A percentile compares a stretch with the other conserved stretches of the same genome.
Evolutionary conservation across 2,329 filamentous ascomycete genomes (phyloP).

Genomic region (Phyllosticta citribraziliensis): DNA sequence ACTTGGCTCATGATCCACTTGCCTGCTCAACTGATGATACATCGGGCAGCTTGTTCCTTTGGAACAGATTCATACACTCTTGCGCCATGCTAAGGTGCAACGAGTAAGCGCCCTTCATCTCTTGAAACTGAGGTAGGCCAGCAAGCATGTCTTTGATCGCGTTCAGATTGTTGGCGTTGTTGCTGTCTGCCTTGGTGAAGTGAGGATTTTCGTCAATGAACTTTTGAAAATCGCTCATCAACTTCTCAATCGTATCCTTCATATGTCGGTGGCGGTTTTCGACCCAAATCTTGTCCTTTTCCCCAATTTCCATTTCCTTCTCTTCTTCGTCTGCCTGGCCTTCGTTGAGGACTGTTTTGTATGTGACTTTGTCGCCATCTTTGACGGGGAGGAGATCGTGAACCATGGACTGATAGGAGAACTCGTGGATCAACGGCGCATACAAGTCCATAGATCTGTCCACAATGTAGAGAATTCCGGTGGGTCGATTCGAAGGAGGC

Average conservation of each 20-base stretch:
- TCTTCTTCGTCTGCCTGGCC: constrained; percentile 60
- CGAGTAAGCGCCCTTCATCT: constrained; percentile 91
- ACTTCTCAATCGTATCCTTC: constrained; percentile 92
- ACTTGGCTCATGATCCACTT: constrained; percentile 2
- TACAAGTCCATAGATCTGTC: constrained; percentile 89
- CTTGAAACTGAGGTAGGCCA: constrained; percentile 85
- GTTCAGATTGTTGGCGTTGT: constrained; percentile 66
- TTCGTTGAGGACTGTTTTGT: constrained; percentile 69
- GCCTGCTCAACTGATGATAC: constrained; percentile 79
- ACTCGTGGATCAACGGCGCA: constrained; percentile 84
- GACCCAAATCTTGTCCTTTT: constrained; percentile 91
- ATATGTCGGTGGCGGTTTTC: constrained; percentile 92
- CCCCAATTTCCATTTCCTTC: constrained; percentile 84
- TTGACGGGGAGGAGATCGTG: constrained; percentile 84
- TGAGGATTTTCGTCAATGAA: constrained; percentile 89
- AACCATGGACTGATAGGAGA: constrained; percentile 98
- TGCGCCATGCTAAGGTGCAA: constrained; percentile 94
- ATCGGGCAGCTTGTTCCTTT: constrained; percentile 74
- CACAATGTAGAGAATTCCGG: constrained; percentile 74
- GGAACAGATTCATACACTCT: constrained; percentile 91
- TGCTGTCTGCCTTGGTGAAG: constrained; percentile 65
- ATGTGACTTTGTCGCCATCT: constrained; percentile 81
- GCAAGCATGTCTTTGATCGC: constrained; percentile 96
- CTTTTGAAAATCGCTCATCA: constrained; percentile 85
- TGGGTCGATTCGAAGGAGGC: constrained; percentile 64